Conservation (phyloP, 179 eudicot species). For the Spinacia oleracea region DNA sequence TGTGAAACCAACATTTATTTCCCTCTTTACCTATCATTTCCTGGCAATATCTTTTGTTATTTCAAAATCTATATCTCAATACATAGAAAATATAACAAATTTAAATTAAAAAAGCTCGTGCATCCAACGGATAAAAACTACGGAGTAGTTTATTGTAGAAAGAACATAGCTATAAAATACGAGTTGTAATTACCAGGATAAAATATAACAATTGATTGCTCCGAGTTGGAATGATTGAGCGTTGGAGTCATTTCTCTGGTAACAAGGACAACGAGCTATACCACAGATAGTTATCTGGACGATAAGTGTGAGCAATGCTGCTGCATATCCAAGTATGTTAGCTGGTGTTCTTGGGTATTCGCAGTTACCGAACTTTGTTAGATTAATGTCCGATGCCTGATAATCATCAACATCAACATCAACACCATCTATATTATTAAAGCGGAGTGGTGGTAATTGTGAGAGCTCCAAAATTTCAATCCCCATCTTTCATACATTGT, state of each 20-base stretch:
- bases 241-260: neutral
- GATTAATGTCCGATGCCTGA: neutral
- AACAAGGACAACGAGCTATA: conserved; percentile 1
- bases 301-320: neutral
- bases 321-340: conserved; percentile 6
- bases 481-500: too few species aligned
- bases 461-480: too few species aligned
- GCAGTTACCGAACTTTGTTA: neutral
- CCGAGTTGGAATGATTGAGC: neutral
- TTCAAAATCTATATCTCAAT: too few species aligned
- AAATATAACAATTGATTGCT: neutral
- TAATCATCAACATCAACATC: neutral
- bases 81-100: too few species aligned
- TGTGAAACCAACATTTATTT: too few species aligned
- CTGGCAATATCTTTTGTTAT: too few species aligned
- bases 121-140: too few species aligned
- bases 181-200: neutral
- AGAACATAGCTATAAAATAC: too few species aligned
- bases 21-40: too few species aligned
- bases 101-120: too few species aligned
- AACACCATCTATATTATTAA: neutral
- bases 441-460: too few species aligned
- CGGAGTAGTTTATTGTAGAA: too few species aligned
- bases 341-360: neutral
- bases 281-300: neutral